Conservation (phyloP, 164 flowering plant genomes). For the Saururus chinensis region DNA sequence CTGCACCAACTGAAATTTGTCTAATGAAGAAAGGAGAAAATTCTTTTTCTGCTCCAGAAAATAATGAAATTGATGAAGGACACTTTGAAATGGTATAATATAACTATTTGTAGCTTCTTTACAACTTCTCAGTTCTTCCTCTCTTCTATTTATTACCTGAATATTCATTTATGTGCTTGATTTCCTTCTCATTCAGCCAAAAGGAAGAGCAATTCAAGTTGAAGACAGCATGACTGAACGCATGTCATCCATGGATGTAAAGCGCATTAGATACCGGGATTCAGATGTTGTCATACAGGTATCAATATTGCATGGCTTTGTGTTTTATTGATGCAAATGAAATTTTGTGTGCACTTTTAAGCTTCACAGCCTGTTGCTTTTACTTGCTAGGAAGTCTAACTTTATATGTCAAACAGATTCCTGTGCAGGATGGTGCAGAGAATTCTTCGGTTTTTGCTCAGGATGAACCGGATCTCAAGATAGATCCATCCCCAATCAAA, state of each 20-base stretch:
- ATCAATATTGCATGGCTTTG: neutral
- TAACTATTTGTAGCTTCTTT: neutral
- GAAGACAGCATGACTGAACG: slow-evolving; percentile 44
- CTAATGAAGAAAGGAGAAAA: slow-evolving; percentile 8
- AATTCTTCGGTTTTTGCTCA: slow-evolving; percentile 17
- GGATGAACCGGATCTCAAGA: slow-evolving; percentile 11
- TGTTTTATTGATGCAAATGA: neutral
- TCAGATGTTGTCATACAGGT: slow-evolving; percentile 71
- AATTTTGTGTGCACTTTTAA: too few species aligned
- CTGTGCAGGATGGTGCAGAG: slow-evolving; percentile 25
- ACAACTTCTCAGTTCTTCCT: neutral
- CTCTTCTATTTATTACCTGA: neutral
- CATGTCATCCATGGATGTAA: slow-evolving; percentile 36
- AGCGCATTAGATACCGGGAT: slow-evolving; percentile 32
- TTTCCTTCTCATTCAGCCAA: slow-evolving; percentile 27
- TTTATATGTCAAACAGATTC: slow-evolving; percentile 21
- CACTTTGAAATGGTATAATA: slow-evolving; percentile 16
- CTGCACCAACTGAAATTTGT: slow-evolving; percentile 8
- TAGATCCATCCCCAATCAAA: slow-evolving; percentile 3
- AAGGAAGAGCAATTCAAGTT: slow-evolving; percentile 53
- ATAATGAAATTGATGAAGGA: slow-evolving; percentile 11
- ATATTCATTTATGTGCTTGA: neutral
- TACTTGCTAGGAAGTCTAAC: neutral
- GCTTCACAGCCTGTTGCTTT: neutral
- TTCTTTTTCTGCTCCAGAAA: slow-evolving; percentile 9